Conservation (phyloP, 768 basidiomycete species). For the Psilocybe subaeruginosa region DNA sequence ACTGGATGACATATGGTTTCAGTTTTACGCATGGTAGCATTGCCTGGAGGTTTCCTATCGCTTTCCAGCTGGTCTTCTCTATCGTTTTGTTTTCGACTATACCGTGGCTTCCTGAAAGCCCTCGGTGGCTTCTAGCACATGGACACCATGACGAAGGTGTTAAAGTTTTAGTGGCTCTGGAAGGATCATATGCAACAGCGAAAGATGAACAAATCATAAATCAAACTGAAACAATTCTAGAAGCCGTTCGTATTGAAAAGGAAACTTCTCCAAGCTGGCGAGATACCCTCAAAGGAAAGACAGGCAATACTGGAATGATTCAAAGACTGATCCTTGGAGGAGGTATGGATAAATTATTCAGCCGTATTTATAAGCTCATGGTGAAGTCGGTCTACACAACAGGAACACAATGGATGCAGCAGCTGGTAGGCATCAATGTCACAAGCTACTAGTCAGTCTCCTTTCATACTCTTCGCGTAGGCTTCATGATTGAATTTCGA, state of each 20-base stretch:
- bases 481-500: neutral
- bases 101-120: slow-evolving; percentile 52
- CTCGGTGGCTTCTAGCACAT: slow-evolving; percentile 53
- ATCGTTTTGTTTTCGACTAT: slow-evolving; percentile 44
- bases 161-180: slow-evolving; percentile 42
- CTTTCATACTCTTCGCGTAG: neutral
- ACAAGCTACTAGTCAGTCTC: slow-evolving; percentile 50
- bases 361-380: neutral
- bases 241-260: slow-evolving; percentile 45
- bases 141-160: slow-evolving; percentile 44
- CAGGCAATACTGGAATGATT: slow-evolving; percentile 50
- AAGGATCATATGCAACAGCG: slow-evolving; percentile 37
- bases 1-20: slow-evolving; percentile 59
- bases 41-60: slow-evolving; percentile 53
- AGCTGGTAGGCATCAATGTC: slow-evolving; percentile 53
- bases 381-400: neutral
- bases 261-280: slow-evolving; percentile 43
- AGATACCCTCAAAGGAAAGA: slow-evolving; percentile 42
- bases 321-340: slow-evolving; percentile 44
- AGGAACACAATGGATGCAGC: slow-evolving; percentile 58
- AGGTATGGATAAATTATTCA: slow-evolving; percentile 27
- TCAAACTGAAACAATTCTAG: slow-evolving; percentile 44
- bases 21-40: slow-evolving; percentile 46
- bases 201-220: slow-evolving; percentile 39
- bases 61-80: slow-evolving; percentile 52